Base-by-base conservation (phyloP, 2,329 filamentous ascomycete genomes). In the Colletotrichum endophyticum region DNA sequence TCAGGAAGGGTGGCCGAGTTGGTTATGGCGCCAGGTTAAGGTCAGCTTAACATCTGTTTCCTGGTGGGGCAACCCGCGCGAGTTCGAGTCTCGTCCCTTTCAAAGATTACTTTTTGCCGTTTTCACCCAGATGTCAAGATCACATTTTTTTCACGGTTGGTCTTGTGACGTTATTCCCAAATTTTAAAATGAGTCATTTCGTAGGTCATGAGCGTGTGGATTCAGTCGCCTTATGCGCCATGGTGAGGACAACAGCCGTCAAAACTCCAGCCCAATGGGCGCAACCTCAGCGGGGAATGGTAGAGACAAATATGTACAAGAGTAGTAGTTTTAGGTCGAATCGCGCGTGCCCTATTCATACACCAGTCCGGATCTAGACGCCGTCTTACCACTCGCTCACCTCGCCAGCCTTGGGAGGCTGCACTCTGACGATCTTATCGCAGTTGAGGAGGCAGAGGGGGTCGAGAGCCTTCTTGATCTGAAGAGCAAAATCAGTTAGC, bases 381-480 rank as follows among this genome's bases (percentile, higher is more conserved):
- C 32, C 44, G 36, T 4, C 19, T 83, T 78, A 89, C 88, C 88
- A 89, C 80, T 86, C 84, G 6, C 84, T 73, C 19, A 89, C 80
- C 84, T 89, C 87, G 19, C 87, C 89, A 0, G 86, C 80, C 80
- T 87, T 87, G 25, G 89, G 89, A 79, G 86, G 87, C 84, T 94
- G 87, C 80, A 94, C 87, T 73, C 93, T 89, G 15, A 94, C 85
- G 27, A 94, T 89, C 86, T 94, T 94, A 86, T 94, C 93, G 80
- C 90, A 92, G 85, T 94, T 94, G 69, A 94, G 88, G 70, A 94
- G 84, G 79, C 90, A 93, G 36, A 95, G 86, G 5, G 95, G 95
- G 84, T 97, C 95, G 78, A 96, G 94, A 1, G 95, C 94, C 80
- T 92, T 89, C 87, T 97, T 97, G 83, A 96, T 92, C 93, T 95